phyloP scores from a whole-genome alignment of 768 basidiomycete genomes.

The Tylopilus balloui region DNA sequence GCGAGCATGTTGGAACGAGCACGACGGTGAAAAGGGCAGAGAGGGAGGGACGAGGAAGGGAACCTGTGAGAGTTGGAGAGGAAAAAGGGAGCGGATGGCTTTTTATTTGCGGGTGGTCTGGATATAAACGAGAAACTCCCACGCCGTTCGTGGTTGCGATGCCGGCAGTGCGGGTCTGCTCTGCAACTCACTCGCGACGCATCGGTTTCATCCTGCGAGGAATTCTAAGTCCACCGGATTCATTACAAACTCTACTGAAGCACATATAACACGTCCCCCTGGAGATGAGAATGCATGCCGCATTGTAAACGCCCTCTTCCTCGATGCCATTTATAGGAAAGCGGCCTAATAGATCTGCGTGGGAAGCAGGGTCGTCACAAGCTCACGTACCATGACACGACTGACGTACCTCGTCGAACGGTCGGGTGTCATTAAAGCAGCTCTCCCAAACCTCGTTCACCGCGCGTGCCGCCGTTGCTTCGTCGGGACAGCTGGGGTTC shows the following conservation, averaged over 20 bases:
- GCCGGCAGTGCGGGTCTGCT: conserved; percentile 16
- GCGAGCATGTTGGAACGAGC: conserved; percentile 42
- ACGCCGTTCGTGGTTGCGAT: conserved; percentile 14
- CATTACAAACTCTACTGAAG: not conserved
- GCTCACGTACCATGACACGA: not conserved
- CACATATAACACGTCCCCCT: conserved; percentile 9
- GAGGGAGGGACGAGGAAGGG: conserved; percentile 16
- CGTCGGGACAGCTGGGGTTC: conserved; percentile 76
- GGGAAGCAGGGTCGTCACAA: conserved; percentile 12
- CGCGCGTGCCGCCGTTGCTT: conserved; percentile 74
- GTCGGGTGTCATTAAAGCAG: conserved; percentile 91
- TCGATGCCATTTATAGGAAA: conserved; percentile 1
- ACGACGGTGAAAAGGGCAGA: not conserved
- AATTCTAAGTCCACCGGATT: conserved; percentile 7
- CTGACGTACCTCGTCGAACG: conserved; percentile 84
- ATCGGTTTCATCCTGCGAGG: not conserved
- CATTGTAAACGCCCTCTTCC: not conserved
- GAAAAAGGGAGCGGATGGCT: not conserved
- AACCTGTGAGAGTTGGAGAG: conserved; percentile 14
- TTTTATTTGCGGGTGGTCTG: conserved; percentile 20
- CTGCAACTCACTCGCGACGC: conserved; percentile 2
- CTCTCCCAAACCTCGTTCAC: conserved; percentile 98
- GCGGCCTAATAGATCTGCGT: conserved; percentile 32
- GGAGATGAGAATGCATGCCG: conserved; percentile 2
- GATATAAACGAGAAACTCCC: conserved; percentile 17